These are phyloP conservation scores for Chaetomium strumarium DNA, from an alignment of 2,329 filamentous ascomycete species.

Conservation along the genomic window DNA sequence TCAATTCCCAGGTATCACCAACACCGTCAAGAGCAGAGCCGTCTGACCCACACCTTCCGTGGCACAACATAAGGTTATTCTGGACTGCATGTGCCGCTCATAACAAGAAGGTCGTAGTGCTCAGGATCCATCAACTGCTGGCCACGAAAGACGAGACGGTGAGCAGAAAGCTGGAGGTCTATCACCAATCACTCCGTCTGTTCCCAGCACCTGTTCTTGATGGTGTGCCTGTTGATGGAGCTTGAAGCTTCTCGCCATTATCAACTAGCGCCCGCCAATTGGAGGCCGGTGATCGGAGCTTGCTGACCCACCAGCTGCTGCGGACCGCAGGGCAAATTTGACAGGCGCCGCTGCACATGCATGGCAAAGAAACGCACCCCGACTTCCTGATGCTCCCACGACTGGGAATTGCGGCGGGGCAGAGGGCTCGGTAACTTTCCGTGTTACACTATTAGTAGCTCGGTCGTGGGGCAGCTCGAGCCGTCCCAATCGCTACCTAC, in stretches of 20 bases:
- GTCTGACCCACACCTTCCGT: no score
- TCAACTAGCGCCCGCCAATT: slow-evolving; percentile 12
- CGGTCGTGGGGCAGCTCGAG: not conserved
- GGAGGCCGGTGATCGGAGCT: slow-evolving; percentile 15
- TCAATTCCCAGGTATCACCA: no score
- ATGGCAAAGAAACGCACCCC: slow-evolving; percentile 3
- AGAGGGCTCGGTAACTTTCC: not conserved
- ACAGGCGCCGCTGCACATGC: slow-evolving; percentile 1
- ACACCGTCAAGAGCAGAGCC: no score
- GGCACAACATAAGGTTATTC: no score
- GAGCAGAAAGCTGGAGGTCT: not conserved
- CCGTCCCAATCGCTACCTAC: not conserved
- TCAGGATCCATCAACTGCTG: not conserved
- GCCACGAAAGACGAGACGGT: not conserved
- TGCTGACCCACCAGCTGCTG: not conserved
- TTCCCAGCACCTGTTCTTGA: slow-evolving; percentile 6
- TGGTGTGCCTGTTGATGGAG: slow-evolving; percentile 4
- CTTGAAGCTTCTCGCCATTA: slow-evolving; percentile 2
- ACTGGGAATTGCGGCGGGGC: not conserved
- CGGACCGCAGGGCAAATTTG: not conserved
- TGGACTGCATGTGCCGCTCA: no score
- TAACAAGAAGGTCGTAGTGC: not conserved
- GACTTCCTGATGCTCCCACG: not conserved
- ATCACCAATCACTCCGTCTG: slow-evolving; percentile 5
- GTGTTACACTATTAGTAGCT: not conserved